Percentiles rank a stretch among this genome's conserved stretches.
Conservation (phyloP, 2,329 filamentous ascomycete genomes). For the Trematosphaeria pertusa region DNA sequence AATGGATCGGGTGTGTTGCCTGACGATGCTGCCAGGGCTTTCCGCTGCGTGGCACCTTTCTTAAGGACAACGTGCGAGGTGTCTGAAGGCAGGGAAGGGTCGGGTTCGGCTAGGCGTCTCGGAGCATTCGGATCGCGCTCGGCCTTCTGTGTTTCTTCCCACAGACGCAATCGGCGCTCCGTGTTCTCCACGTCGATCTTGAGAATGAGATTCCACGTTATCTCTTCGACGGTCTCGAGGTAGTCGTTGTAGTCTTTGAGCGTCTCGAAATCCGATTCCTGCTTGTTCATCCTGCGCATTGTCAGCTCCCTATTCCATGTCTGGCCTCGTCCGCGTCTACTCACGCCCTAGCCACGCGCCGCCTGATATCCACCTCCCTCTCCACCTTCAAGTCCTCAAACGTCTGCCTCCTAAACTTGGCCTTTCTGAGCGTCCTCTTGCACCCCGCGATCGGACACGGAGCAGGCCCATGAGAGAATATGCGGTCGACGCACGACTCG, state of each 20-base stretch:
- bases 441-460: conserved; percentile 92
- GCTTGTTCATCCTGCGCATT: conserved; percentile 76
- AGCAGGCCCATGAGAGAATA: conserved; percentile 90
- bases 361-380: conserved; percentile 90
- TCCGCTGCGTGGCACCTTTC: conserved; percentile 71
- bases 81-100: conserved; percentile 23
- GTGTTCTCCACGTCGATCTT: conserved; percentile 72
- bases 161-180: conserved; percentile 67
- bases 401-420: conserved; percentile 84
- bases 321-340: conserved; percentile 16
- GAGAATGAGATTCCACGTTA: conserved; percentile 86
- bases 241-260: conserved; percentile 90
- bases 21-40: conserved; percentile 40
- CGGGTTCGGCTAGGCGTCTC: conserved; percentile 38
- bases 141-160: conserved; percentile 74
- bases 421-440: conserved; percentile 82
- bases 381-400: conserved; percentile 89
- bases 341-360: conserved; percentile 70
- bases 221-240: conserved; percentile 87
- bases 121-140: conserved; percentile 54
- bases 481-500: conserved; percentile 90
- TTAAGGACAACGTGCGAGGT: conserved; percentile 54
- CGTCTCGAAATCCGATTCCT: conserved; percentile 88
- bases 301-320: conserved; percentile 11
- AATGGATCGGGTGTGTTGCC: conserved; percentile 24